A percentile compares a stretch with the other conserved stretches of the same genome.
Evolutionary conservation across 2,329 filamentous ascomycete species (phyloP).

Genomic region (Fusarium mexicanum): DNA sequence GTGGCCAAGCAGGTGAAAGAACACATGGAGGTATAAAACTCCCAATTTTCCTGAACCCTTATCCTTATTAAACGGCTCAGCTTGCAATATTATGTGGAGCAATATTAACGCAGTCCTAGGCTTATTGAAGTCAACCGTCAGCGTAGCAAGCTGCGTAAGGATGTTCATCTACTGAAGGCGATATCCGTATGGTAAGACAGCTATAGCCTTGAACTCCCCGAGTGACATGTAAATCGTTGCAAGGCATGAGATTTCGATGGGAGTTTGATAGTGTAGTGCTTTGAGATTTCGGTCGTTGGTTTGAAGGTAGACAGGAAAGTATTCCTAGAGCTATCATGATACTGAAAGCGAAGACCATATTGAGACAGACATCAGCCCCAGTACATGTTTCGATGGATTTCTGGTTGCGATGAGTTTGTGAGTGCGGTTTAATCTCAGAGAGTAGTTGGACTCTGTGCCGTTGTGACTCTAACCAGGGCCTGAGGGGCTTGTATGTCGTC

Average conservation of each 20-base stretch:
- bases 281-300: neutral
- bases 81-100: constrained; percentile 37
- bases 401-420: constrained; percentile 7
- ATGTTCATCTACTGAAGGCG: constrained; percentile 36
- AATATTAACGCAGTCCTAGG: constrained; percentile 26
- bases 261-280: constrained; percentile 26
- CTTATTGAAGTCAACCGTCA: constrained; percentile 39
- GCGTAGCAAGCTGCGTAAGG: constrained; percentile 35
- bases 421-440: constrained; percentile 34
- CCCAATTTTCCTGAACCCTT: constrained; percentile 35
- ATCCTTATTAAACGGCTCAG: neutral
- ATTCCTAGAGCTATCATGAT: constrained; percentile 8
- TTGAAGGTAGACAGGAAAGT: neutral
- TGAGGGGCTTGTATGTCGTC: constrained; percentile 9
- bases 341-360: constrained; percentile 36
- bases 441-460: constrained; percentile 24
- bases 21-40: constrained; percentile 30
- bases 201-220: constrained; percentile 61
- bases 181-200: constrained; percentile 23
- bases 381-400: neutral
- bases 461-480: neutral
- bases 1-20: constrained; percentile 31
- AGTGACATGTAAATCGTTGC: constrained; percentile 53
- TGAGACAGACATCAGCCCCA: constrained; percentile 31
- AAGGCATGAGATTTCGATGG: constrained; percentile 11